Base-by-base conservation (phyloP, 148 eudicot genomes). In the Linanthus parryae region DNA sequence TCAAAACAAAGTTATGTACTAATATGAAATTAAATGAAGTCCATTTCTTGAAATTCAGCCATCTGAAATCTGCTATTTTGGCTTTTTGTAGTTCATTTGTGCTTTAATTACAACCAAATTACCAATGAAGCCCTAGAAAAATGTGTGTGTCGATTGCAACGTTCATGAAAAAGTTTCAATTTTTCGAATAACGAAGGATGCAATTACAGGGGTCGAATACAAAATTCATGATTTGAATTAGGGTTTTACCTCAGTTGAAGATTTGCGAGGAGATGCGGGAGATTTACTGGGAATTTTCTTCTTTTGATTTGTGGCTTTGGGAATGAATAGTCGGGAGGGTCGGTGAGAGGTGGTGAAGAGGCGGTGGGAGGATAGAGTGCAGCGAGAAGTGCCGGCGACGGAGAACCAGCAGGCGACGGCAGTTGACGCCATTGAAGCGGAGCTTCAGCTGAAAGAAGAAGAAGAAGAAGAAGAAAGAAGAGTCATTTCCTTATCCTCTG, bases 381-480 rank as follows among this genome's bases (percentile, higher is more conserved):
- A 45, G 16, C 60, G 56, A 20, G 65, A 65, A 16, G 54, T 48
- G 9, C 56, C 64, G 44, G 74, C 28, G 52, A 53, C 56, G 12
- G 65, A 62, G 55, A 68, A 61, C 71, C 71, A 61, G 39, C 62
- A 57, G 15, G 57, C 59, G 9, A 62, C 80, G 37, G 57, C 75
- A 4, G 76, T 56, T 1, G 60, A 56, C 59, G 75, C 75, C 80
- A 75, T 75, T 66, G 18, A 10, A 37, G 14, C 2, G 7, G 19
- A 26, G 62, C 28, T 21, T 23, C 54, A 34, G 10, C 6, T 5
- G 6, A 7, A 30, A 30, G n/a, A n/a, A n/a, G n/a, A n/a, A n/a
- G n/a, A n/a, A n/a, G n/a, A n/a, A n/a, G n/a, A n/a, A n/a, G n/a
- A n/a, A n/a, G n/a, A n/a, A n/a, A n/a, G n/a, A n/a, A n/a, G n/a